Conservation (phyloP, 139 green algal genomes). For the Dunaliella primolecta region DNA sequence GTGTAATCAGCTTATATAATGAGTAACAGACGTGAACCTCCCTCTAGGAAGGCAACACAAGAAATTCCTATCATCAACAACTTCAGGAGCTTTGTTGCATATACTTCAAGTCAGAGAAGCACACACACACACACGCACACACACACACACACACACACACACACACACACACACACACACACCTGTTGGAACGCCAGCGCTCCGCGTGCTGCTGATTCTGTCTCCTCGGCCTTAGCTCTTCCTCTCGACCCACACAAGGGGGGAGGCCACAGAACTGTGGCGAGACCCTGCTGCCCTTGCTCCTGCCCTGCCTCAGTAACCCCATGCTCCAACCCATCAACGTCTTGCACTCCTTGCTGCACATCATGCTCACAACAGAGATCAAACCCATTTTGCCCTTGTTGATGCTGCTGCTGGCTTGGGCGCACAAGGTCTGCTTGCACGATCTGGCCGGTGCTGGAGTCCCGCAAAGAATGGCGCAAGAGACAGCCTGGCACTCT, state of each 20-base stretch:
- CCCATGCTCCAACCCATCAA: too few species aligned
- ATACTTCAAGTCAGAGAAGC: too few species aligned
- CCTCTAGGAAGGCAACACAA: too few species aligned
- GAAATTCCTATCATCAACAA: too few species aligned
- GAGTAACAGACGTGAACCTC: too few species aligned
- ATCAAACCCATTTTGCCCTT: too few species aligned
- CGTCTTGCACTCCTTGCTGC: too few species aligned
- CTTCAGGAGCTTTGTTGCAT: too few species aligned
- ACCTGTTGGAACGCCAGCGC: neutral
- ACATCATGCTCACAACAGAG: too few species aligned
- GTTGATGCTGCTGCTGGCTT: neutral
- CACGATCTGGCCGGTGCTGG: neutral
- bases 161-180: neutral
- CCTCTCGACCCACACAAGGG: neutral
- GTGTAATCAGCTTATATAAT: too few species aligned
- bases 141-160: constrained; percentile 2
- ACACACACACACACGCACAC: neutral
- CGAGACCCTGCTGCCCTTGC: neutral
- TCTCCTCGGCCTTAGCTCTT: neutral
- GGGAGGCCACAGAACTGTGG: neutral
- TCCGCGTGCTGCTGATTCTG: neutral
- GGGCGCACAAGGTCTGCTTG: neutral
- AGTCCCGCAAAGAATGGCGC: neutral
- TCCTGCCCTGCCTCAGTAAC: too few species aligned
- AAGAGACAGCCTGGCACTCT: neutral